Conservation (phyloP, 2,329 filamentous ascomycete genomes). For the Coleophoma eucalyptorum region DNA sequence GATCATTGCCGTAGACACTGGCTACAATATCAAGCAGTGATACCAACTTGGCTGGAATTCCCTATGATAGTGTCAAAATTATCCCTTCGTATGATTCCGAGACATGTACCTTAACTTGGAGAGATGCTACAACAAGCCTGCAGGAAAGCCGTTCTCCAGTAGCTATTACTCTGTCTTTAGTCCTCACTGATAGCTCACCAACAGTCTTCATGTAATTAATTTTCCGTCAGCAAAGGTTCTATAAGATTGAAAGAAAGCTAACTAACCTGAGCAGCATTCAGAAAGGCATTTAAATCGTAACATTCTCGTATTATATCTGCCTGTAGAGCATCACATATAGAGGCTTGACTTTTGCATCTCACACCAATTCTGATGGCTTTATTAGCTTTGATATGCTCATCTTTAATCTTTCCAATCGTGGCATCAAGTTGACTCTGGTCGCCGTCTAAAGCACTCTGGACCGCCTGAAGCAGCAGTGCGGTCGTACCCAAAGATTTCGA, state of each 20-base stretch:
- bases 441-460: constrained; percentile 11
- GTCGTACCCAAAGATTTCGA: constrained; percentile 53
- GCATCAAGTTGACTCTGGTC: constrained; percentile 34
- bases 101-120: constrained; percentile 22
- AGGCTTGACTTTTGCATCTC: constrained; percentile 26
- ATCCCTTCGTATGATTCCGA: not conserved
- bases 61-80: constrained; percentile 1
- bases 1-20: not conserved
- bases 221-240: not conserved
- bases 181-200: constrained; percentile 45
- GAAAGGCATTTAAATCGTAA: constrained; percentile 40
- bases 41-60: constrained; percentile 5
- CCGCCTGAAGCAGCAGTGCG: constrained; percentile 35
- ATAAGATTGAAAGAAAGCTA: not conserved
- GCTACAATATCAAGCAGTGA: constrained; percentile 5
- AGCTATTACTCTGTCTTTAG: constrained; percentile 47
- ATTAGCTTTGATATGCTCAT: constrained; percentile 45
- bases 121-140: constrained; percentile 25
- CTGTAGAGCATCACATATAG: constrained; percentile 3
- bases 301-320: constrained; percentile 37
- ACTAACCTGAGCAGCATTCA: constrained; percentile 46
- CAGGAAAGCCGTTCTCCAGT: constrained; percentile 30
- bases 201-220: constrained; percentile 27
- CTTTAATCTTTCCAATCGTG: constrained; percentile 44
- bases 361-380: constrained; percentile 34